Conservation (phyloP, 1,284 basidiomycete species). For the Sanghuangporus weigelae region DNA sequence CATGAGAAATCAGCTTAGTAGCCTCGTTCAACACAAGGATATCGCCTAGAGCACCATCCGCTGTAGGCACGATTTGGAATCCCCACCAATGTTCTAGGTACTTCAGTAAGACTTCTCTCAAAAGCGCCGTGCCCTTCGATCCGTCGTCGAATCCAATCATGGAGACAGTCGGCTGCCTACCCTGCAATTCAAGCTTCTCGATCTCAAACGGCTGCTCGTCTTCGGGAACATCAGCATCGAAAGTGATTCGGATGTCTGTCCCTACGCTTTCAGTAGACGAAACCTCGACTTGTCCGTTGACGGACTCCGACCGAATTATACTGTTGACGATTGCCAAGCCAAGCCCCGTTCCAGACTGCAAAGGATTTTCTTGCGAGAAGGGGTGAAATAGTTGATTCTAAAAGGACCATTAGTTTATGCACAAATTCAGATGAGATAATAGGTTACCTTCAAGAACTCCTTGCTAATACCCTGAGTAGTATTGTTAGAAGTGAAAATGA, state of each 20-base stretch:
- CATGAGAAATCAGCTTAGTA: constrained; percentile 48
- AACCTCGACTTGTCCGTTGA: constrained; percentile 86
- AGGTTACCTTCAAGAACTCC: constrained; percentile 71
- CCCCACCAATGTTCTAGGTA: constrained; percentile 80
- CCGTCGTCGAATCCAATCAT: constrained; percentile 69
- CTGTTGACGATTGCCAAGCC: constrained; percentile 97
- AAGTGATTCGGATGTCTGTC: constrained; percentile 90
- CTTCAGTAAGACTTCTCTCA: constrained; percentile 54
- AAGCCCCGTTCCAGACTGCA: constrained; percentile 91
- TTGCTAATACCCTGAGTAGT: constrained; percentile 73
- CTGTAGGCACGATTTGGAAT: constrained; percentile 49
- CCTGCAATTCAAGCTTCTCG: constrained; percentile 42
- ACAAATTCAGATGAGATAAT: not conserved
- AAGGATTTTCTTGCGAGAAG: constrained; percentile 90
- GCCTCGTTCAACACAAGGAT: constrained; percentile 86
- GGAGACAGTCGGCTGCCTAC: constrained; percentile 51
- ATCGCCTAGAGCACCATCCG: constrained; percentile 48
- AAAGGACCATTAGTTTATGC: constrained; percentile 20
- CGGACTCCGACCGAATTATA: constrained; percentile 81
- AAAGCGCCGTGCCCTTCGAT: constrained; percentile 66
- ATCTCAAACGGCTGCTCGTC: constrained; percentile 37
- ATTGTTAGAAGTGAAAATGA: constrained; percentile 1
- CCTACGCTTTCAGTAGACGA: constrained; percentile 85
- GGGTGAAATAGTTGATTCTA: constrained; percentile 96
- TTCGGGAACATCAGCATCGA: constrained; percentile 66